A percentile compares a stretch with the other conserved stretches of the same genome.
Conservation (phyloP, 768 basidiomycete genomes). For the Auriscalpium microsporum region DNA sequence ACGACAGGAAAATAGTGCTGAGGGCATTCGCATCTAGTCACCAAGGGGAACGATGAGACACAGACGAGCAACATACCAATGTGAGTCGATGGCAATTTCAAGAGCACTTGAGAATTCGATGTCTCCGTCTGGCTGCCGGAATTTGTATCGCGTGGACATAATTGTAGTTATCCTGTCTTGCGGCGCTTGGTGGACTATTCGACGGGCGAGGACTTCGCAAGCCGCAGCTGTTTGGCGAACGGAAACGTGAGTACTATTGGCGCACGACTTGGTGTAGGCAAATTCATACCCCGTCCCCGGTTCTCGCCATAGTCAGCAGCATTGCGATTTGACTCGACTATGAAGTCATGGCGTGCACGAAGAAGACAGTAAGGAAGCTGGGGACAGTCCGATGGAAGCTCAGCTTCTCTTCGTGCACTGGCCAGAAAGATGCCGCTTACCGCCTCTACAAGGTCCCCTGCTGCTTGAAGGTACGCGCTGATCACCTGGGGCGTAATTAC, state of each 20-base stretch:
- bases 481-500: constrained; percentile 79
- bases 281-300: constrained; percentile 52
- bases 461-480: constrained; percentile 65
- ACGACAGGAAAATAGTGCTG: constrained; percentile 79
- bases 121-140: constrained; percentile 68
- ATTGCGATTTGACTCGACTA: constrained; percentile 73
- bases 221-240: constrained; percentile 45
- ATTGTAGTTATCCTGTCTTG: constrained; percentile 57
- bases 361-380: constrained; percentile 80
- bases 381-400: not conserved
- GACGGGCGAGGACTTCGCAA: constrained; percentile 78
- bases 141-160: constrained; percentile 73
- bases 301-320: constrained; percentile 87
- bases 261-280: too few species aligned
- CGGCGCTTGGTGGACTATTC: constrained; percentile 63
- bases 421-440: constrained; percentile 33
- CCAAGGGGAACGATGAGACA: not conserved
- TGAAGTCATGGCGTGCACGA: constrained; percentile 69
- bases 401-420: too few species aligned
- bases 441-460: constrained; percentile 82
- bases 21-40: not conserved
- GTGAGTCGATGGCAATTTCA: constrained; percentile 87
- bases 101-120: constrained; percentile 71
- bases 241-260: not conserved
- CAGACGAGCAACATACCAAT: constrained; percentile 46